phyloP scores from a whole-genome alignment of 1,139 yeast species.

The Nakaseomyces uthaithaninus region DNA sequence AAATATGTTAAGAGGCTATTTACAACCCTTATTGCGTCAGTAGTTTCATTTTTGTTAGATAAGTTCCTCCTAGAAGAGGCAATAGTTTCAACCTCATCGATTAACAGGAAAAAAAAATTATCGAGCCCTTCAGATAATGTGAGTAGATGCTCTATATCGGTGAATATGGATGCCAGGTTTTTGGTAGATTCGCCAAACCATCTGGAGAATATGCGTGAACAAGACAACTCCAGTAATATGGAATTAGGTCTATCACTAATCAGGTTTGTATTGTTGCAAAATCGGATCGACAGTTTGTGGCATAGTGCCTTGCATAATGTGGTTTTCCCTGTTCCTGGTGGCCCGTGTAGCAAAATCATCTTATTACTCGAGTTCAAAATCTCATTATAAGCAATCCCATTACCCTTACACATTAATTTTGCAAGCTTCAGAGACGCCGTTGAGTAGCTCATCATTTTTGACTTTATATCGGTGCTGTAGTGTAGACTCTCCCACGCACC shows the following conservation, averaged over 20 bases:
- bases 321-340: constrained; percentile 49
- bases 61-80: constrained; percentile 34
- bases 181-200: constrained; percentile 39
- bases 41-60: constrained; percentile 33
- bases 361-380: constrained; percentile 21
- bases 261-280: constrained; percentile 9
- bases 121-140: constrained; percentile 14
- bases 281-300: constrained; percentile 27
- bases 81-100: constrained; percentile 38
- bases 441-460: constrained; percentile 27
- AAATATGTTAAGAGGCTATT: constrained; percentile 35
- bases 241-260: constrained; percentile 13
- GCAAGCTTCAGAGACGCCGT: constrained; percentile 27
- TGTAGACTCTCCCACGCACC: constrained; percentile 31
- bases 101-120: constrained; percentile 29
- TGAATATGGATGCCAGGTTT: constrained; percentile 32
- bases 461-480: constrained; percentile 26
- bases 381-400: background rate
- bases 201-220: constrained; percentile 36
- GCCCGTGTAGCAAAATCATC: constrained; percentile 36
- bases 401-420: constrained; percentile 5
- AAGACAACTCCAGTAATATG: constrained; percentile 33
- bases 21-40: constrained; percentile 36
- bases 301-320: constrained; percentile 39
- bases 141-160: constrained; percentile 27